Percentiles rank a stretch among this genome's conserved stretches.
These are phyloP conservation scores for Cicer yamashitae DNA, from an alignment of 306 rosid genomes.

Conservation along the genomic window DNA sequence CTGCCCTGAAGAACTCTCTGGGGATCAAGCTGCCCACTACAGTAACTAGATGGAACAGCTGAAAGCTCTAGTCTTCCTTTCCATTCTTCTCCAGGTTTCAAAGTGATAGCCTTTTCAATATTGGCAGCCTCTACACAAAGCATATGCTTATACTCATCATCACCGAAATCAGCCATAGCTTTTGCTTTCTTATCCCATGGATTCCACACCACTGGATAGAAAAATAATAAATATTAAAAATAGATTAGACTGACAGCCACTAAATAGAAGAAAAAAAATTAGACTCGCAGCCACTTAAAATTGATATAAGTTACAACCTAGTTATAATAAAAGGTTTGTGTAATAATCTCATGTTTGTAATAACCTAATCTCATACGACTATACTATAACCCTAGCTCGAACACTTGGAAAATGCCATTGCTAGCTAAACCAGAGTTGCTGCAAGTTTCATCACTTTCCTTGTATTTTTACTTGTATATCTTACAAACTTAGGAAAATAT, in stretches of 20 bases:
- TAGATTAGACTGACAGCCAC: background rate
- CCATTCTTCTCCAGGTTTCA: slow-evolving; percentile 99
- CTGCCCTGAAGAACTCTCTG: slow-evolving; percentile 76
- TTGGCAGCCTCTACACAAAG: slow-evolving; percentile 94
- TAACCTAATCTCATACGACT: background rate
- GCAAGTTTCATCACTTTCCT: background rate
- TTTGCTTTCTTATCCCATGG: slow-evolving; percentile 99
- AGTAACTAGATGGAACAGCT: slow-evolving; percentile 96
- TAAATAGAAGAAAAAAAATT: background rate
- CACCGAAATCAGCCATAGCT: slow-evolving; percentile 94
- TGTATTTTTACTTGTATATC: slow-evolving; percentile 12
- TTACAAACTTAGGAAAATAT: slow-evolving; percentile 16
- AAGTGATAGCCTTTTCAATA: slow-evolving; percentile 76
- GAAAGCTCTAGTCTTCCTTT: slow-evolving; percentile 92
- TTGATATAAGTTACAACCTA: slow-evolving; percentile 23
- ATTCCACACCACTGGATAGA: slow-evolving; percentile 90
- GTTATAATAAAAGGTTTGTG: slow-evolving; percentile 1
- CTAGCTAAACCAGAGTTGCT: slow-evolving; percentile 35
- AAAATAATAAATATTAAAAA: slow-evolving; percentile 20
- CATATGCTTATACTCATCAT: slow-evolving; percentile 94
- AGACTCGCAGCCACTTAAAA: slow-evolving; percentile 7
- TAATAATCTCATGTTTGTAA: slow-evolving; percentile 1
- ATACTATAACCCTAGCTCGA: slow-evolving; percentile 19
- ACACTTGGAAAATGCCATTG: slow-evolving; percentile 22
- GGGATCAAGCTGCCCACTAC: slow-evolving; percentile 98